Conservation (phyloP, 495 filamentous ascomycete genomes). For the Cercophora scortea region DNA sequence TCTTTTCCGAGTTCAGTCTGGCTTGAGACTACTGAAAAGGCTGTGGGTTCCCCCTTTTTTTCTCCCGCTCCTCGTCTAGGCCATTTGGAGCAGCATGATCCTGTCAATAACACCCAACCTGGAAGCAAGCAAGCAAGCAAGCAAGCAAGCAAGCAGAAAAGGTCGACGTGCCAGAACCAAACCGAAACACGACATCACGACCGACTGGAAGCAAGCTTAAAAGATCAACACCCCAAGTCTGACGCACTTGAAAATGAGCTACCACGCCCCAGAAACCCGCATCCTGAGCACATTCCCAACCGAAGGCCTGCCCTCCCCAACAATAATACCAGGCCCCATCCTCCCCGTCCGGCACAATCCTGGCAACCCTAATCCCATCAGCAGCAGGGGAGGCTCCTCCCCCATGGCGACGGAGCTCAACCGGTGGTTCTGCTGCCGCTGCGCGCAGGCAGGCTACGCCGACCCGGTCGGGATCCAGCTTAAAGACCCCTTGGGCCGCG, state of each 20-base stretch:
- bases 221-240: too few relatives aligned
- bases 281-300: conserved; percentile 20
- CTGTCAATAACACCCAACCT: too few relatives aligned
- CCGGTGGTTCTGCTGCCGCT: conserved; percentile 22
- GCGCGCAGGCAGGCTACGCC: conserved; percentile 7
- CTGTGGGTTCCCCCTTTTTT: too few relatives aligned
- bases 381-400: background rate
- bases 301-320: conserved; percentile 12
- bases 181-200: background rate
- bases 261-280: conserved; percentile 7
- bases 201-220: too few relatives aligned
- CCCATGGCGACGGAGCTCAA: conserved; percentile 9
- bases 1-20: too few relatives aligned
- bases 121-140: too few relatives aligned
- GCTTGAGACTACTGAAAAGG: too few relatives aligned
- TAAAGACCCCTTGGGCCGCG: background rate
- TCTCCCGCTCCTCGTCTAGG: too few relatives aligned
- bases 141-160: too few relatives aligned
- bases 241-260: conserved; percentile 1
- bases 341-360: conserved; percentile 3
- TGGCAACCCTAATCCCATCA: background rate
- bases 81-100: too few relatives aligned
- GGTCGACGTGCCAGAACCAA: too few relatives aligned
- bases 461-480: conserved; percentile 20
- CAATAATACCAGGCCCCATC: background rate